A percentile compares a stretch with the other conserved stretches of the same genome.
Evolutionary conservation across 768 basidiomycete genomes (phyloP).

Genomic region (Dentipellis sp.): DNA sequence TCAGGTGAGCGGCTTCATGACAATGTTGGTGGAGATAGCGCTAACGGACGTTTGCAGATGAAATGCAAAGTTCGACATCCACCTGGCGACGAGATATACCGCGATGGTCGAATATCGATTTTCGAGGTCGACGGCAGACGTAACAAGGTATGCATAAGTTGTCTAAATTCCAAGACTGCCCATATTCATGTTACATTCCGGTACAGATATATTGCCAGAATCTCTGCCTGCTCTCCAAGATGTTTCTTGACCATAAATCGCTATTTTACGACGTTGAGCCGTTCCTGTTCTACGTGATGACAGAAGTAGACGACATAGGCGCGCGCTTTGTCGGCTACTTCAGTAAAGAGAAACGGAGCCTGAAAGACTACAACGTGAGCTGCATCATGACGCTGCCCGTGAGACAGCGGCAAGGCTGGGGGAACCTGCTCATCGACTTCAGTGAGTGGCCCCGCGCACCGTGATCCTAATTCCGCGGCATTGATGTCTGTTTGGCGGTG

Average conservation of each 20-base stretch:
- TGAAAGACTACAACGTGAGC: constrained; percentile 94
- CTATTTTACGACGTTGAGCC: constrained; percentile 99
- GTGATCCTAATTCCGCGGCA: background rate
- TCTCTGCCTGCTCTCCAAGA: constrained; percentile 92
- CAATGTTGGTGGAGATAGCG: background rate
- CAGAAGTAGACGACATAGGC: constrained; percentile 82
- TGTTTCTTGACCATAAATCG: constrained; percentile 99
- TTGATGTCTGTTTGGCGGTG: background rate
- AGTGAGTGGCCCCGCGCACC: constrained; percentile 48
- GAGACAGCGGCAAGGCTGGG: constrained; percentile 92
- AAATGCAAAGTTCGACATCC: constrained; percentile 95
- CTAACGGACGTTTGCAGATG: constrained; percentile 37
- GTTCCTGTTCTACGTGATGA: constrained; percentile 97
- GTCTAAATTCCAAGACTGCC: background rate
- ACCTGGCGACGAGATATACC: constrained; percentile 96
- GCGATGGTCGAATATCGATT: constrained; percentile 80
- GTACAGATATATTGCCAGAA: constrained; percentile 95
- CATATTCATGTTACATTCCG: background rate
- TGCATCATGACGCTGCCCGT: constrained; percentile 99
- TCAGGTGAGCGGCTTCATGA: constrained; percentile 41
- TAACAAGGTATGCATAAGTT: constrained; percentile 61
- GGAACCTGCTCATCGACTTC: constrained; percentile 94
- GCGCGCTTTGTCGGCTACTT: constrained; percentile 97
- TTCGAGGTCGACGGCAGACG: constrained; percentile 98
- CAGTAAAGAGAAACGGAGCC: constrained; percentile 95